These are phyloP conservation scores for Tagetes patula DNA, from an alignment of 129 eudicot genomes.

Conservation along the genomic window DNA sequence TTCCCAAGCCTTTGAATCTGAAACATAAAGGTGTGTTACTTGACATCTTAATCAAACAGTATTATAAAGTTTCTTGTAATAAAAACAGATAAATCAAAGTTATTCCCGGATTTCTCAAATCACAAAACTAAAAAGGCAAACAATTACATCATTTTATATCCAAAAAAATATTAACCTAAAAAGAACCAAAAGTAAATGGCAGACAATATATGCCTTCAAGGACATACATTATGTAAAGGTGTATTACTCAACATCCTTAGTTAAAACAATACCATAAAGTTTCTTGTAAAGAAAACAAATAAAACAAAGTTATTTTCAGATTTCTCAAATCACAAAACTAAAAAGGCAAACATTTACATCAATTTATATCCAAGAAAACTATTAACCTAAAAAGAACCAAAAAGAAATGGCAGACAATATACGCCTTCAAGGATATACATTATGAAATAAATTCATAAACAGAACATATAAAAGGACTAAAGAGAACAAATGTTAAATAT, in stretches of 20 bases:
- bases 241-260: background rate
- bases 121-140: background rate
- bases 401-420: background rate
- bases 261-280: background rate
- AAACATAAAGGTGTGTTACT: conserved; percentile 6
- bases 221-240: background rate
- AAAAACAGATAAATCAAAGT: background rate
- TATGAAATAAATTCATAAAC: background rate
- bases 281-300: background rate
- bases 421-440: too few relatives aligned
- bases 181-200: background rate
- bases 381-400: background rate
- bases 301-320: background rate
- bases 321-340: background rate
- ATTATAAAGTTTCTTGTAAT: background rate
- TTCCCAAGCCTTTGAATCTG: conserved; percentile 90
- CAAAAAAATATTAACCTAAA: background rate
- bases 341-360: background rate
- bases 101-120: background rate
- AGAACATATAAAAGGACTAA: background rate
- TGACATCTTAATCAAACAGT: background rate
- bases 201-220: too few relatives aligned
- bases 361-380: background rate
- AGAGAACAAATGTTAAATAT: background rate
- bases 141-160: background rate